Percentiles rank a stretch among this genome's conserved stretches.
Evolutionary conservation across 2,329 filamentous ascomycete species (phyloP).

Genomic region (Stachybotrys chlorohalonatus): DNA sequence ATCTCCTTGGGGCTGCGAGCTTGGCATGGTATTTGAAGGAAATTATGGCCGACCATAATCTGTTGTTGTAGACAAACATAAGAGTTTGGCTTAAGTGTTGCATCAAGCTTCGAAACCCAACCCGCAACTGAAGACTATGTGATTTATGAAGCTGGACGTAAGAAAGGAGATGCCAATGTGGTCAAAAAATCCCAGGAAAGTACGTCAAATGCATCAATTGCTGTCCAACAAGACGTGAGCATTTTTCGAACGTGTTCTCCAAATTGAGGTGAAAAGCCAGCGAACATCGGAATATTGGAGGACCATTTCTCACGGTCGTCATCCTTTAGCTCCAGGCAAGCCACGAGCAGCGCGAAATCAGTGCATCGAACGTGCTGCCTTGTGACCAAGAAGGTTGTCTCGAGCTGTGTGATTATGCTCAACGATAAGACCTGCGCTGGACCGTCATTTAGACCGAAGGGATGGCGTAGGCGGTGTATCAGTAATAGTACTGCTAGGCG

Average conservation of each 20-base stretch:
- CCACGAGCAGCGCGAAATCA: conserved; percentile 12
- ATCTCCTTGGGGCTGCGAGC: no score
- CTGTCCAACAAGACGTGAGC: background rate
- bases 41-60: no score
- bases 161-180: background rate
- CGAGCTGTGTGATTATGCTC: conserved; percentile 13
- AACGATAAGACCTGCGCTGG: conserved; percentile 10
- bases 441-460: conserved; percentile 9
- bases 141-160: background rate
- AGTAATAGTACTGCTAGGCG: conserved; percentile 12
- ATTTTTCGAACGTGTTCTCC: background rate
- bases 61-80: no score
- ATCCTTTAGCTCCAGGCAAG: conserved; percentile 12
- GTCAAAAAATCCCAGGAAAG: background rate
- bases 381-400: conserved; percentile 9
- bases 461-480: conserved; percentile 11
- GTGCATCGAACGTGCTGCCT: conserved; percentile 8
- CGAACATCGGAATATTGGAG: background rate
- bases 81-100: no score
- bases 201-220: background rate
- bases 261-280: background rate
- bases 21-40: no score
- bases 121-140: no score
- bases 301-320: background rate
- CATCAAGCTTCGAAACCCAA: no score